Base-by-base conservation (phyloP, 2,329 filamentous ascomycete species). In the Massarina eburnea region DNA sequence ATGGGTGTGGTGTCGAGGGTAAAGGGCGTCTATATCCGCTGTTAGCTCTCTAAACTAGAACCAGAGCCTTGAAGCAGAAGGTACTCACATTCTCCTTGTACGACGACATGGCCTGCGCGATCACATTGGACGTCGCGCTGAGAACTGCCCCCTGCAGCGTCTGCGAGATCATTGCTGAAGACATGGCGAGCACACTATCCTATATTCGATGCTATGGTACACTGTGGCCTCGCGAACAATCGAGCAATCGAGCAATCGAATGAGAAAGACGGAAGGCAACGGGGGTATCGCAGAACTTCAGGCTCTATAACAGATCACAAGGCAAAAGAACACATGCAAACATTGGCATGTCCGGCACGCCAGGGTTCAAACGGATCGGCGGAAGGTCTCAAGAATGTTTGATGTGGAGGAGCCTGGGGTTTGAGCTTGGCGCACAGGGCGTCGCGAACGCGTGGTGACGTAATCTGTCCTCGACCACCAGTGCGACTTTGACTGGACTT, bases 61-160 rank as follows among this genome's bases (percentile, higher is more conserved):
- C 9, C 8, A 45, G n/a, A n/a, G n/a, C n/a, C n/a, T n/a, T n/a
- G n/a, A n/a, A n/a, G n/a, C n/a, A n/a, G n/a, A n/a, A n/a, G n/a
- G n/a, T n/a, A 74, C 49, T 75, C 36, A 87, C 86, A 58, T 80
- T 73, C 32, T 72, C 70, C 58, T 78, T 79, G 58, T 85, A 84
- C 7, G 84, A 80, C 7, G 78, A 78, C 49, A 94, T 80, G 46
- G 76, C 72, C 70, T 94, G 89, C 8, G 88, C 89, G 38, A 92
- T 71, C 20, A 91, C 64, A 62, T 89, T 91, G 49, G 88, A 89
- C 14, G 84, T 73, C 39, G 81, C 81, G 51, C 80, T 82, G 27
- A 92, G 76, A 24, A 82, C 63, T 18, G 81, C 80, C 17, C 84
- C 81, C 71, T 91, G 87, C 39, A 86, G 49, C 36, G 67, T 71